phyloP scores from a whole-genome alignment of 2,329 filamentous ascomycete genomes.

The Aspergillus candidus region DNA sequence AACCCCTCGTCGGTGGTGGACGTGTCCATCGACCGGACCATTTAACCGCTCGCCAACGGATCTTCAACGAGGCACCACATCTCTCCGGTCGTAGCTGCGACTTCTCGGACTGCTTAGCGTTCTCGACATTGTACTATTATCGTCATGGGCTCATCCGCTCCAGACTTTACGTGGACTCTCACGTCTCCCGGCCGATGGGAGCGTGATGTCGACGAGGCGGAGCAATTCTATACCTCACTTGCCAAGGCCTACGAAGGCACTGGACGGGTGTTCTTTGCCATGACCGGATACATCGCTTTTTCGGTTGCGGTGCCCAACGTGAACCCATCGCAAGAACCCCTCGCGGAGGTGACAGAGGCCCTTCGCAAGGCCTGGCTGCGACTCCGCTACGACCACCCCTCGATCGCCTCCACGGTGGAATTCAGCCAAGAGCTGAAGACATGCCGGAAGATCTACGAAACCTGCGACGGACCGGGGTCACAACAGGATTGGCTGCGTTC shows the following conservation, averaged over 20 bases:
- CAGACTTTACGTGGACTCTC: no score
- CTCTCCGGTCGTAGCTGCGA: no score
- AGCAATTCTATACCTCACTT: constrained; percentile 38
- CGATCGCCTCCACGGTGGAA: constrained; percentile 19
- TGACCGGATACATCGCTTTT: constrained; percentile 36
- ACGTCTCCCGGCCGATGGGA: constrained; percentile 15
- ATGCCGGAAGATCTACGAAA: constrained; percentile 20
- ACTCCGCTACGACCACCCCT: constrained; percentile 20
- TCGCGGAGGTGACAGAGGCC: constrained; percentile 6
- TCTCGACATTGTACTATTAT: no score
- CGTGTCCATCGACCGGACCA: no score
- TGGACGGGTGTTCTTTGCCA: constrained; percentile 38
- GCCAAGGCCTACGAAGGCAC: constrained; percentile 31
- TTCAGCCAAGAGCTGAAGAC: constrained; percentile 6
- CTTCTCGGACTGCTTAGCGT: no score
- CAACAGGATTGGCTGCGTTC: constrained; percentile 12
- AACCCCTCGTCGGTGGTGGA: no score
- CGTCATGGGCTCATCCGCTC: no score
- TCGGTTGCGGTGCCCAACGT: neutral
- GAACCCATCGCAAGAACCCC: neutral
- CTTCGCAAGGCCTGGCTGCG: constrained; percentile 18
- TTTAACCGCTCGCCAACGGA: no score
- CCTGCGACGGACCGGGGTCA: neutral
- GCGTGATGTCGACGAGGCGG: constrained; percentile 35
- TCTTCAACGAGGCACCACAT: no score